These are phyloP conservation scores for button mushroom (Agaricus bisporus) DNA, from an alignment of 768 basidiomycete genomes.

Conservation along the genomic window DNA sequence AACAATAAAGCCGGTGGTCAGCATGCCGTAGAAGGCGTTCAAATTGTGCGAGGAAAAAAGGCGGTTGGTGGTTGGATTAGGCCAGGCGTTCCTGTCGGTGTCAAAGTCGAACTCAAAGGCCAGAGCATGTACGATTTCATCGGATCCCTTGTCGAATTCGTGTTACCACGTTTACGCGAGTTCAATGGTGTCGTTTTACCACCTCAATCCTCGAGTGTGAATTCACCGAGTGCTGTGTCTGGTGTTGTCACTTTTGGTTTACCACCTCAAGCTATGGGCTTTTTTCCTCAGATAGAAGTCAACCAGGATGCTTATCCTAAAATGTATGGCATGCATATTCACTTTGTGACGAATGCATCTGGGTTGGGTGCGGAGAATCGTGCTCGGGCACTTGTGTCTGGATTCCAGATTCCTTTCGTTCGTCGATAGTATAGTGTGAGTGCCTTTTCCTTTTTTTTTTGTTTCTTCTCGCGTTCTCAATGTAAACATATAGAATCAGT, in stretches of 20 bases:
- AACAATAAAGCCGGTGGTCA: constrained; percentile 67
- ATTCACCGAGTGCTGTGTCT: constrained; percentile 70
- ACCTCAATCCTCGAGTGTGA: constrained; percentile 59
- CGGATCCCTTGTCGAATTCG: constrained; percentile 83
- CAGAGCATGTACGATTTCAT: constrained; percentile 95
- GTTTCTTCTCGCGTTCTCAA: not conserved
- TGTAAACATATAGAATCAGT: not conserved
- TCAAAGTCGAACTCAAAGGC: constrained; percentile 86
- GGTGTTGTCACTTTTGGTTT: constrained; percentile 91
- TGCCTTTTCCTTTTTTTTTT: not conserved
- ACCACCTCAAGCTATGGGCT: constrained; percentile 72
- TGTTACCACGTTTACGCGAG: constrained; percentile 89
- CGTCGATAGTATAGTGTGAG: constrained; percentile 30
- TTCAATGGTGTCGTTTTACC: constrained; percentile 82
- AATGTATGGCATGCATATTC: constrained; percentile 86
- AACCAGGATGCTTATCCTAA: constrained; percentile 87
- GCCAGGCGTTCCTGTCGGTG: constrained; percentile 75
- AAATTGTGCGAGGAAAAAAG: constrained; percentile 68
- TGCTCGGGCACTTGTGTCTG: constrained; percentile 82
- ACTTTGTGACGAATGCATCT: constrained; percentile 83
- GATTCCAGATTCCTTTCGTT: constrained; percentile 86
- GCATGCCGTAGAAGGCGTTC: constrained; percentile 66
- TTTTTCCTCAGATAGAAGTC: constrained; percentile 96
- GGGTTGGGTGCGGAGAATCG: constrained; percentile 89
- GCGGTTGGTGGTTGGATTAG: constrained; percentile 80